Evolutionary conservation across 345 rosid species (phyloP), one percentile per base, ranked within the genome.

Genomic region (Tarenaya hassleriana): DNA sequence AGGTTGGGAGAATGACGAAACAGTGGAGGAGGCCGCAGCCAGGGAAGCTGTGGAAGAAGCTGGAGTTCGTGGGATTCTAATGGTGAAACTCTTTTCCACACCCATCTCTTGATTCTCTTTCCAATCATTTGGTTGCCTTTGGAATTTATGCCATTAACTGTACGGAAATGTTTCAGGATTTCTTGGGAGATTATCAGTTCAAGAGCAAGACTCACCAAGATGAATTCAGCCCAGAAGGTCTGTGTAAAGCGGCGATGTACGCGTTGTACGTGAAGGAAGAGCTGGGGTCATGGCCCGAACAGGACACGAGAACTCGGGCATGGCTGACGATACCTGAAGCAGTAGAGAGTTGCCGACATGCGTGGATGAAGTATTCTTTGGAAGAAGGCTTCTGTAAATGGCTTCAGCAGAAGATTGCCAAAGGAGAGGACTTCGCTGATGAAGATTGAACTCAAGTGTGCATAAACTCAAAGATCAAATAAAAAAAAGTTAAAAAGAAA

Each of bases 351-450:
- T 91, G 95, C 64, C 82, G 94, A 62, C 82, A 90, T 62, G 75
- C 83, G n/a, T 86, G 96, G 96, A 86, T 84, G 97, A 88, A 83
- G 62, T 82, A 84, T 4, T 91, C 90, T 4, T 64, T 83, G 38
- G 76, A 73, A 54, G 59, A 77, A 43, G 83, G 83, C 41, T 86
- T 82, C 69, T 68, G 78, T 51, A 52, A 61, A 60, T 78, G 84
- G 95, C 77, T 66, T 74, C 70, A 52, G 16, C 59, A 70, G 53
- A 73, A 75, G 69, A 42, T 66, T 61, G 52, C 13, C 8, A 66
- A 52, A 37, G 60, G 61, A 17, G 73, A 67, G 35, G 45, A 39
- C 20, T 50, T 63, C 4, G 34, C 48, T n/a, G 39, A 7, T 51
- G 38, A 39, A 34, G 52, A 66, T 41, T 47, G 66, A 68, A 54